Evolutionary conservation across 371 early-diverging fungal genomes (phyloP).

Genomic region (Capillidium rhysosporum): DNA sequence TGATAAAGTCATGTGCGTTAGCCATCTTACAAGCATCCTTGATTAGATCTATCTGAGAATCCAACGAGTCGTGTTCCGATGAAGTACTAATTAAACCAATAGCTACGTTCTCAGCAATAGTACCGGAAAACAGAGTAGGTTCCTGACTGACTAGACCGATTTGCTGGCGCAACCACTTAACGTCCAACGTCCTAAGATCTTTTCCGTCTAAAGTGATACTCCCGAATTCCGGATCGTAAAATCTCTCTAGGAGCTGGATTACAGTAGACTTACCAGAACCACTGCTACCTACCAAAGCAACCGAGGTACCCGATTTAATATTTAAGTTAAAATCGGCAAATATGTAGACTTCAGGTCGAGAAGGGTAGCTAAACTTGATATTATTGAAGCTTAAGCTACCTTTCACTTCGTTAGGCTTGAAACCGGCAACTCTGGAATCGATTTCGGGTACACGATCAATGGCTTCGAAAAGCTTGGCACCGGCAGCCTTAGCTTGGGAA

Average conservation of each 20-base stretch:
- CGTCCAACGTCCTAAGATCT: conserved; percentile 25
- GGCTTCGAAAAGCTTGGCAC: conserved; percentile 37
- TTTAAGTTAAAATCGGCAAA: conserved; percentile 32
- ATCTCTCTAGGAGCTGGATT: conserved; percentile 35
- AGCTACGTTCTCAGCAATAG: conserved; percentile 57
- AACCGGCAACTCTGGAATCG: conserved; percentile 17
- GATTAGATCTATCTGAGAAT: background rate
- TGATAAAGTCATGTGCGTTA: conserved; percentile 55
- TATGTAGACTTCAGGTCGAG: conserved; percentile 42
- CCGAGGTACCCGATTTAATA: conserved; percentile 35
- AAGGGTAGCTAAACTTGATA: conserved; percentile 51
- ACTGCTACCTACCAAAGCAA: conserved; percentile 43
- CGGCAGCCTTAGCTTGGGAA: conserved; percentile 27
- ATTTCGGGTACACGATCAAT: conserved; percentile 54
- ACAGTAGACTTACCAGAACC: conserved; percentile 45
- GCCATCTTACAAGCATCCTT: conserved; percentile 33
- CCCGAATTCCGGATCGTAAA: conserved; percentile 39
- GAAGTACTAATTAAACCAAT: conserved; percentile 19
- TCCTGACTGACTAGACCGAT: conserved; percentile 59
- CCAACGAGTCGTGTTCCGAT: conserved; percentile 11
- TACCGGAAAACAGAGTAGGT: conserved; percentile 34
- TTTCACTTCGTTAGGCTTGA: conserved; percentile 8
- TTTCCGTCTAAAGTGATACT: conserved; percentile 31
- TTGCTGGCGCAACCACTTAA: conserved; percentile 31
- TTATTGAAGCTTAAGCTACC: conserved; percentile 48